phyloP scores from a whole-genome alignment of 352 stramenopile species.

The Thalassiosira hispida region DNA sequence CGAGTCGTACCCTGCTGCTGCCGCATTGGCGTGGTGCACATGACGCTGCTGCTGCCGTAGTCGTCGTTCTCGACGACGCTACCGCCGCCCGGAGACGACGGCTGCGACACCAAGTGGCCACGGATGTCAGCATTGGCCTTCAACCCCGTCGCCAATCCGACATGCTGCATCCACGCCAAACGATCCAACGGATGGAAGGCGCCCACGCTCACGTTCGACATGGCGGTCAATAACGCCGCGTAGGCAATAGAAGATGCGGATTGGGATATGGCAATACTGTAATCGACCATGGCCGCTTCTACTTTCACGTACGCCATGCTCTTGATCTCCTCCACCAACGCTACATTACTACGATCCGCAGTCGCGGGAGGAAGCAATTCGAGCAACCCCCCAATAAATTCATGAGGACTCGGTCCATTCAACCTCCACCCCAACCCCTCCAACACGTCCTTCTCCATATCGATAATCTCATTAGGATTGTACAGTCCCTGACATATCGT shows the following conservation, averaged over 20 bases:
- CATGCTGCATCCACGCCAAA: slow-evolving; percentile 4
- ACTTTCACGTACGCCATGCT: not conserved
- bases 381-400: slow-evolving; percentile 28
- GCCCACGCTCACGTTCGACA: not conserved
- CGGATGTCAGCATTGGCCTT: too few relatives aligned
- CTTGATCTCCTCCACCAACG: not conserved
- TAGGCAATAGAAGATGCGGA: slow-evolving; percentile 15
- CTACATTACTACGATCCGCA: not conserved
- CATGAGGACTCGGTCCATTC: slow-evolving; percentile 25
- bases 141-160: not conserved
- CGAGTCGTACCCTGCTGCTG: too few relatives aligned
- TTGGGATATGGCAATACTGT: not conserved
- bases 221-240: not conserved
- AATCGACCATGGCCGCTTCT: slow-evolving; percentile 24
- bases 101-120: too few relatives aligned
- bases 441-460: slow-evolving; percentile 20
- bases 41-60: too few relatives aligned
- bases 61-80: too few relatives aligned
- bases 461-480: slow-evolving; percentile 9
- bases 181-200: not conserved
- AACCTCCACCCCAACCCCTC: slow-evolving; percentile 7
- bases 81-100: too few relatives aligned
- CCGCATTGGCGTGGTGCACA: too few relatives aligned
- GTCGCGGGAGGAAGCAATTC: not conserved
- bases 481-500: slow-evolving; percentile 26